Evolutionary conservation across 768 basidiomycete genomes (phyloP).

Genomic region (Ramaria sp.): DNA sequence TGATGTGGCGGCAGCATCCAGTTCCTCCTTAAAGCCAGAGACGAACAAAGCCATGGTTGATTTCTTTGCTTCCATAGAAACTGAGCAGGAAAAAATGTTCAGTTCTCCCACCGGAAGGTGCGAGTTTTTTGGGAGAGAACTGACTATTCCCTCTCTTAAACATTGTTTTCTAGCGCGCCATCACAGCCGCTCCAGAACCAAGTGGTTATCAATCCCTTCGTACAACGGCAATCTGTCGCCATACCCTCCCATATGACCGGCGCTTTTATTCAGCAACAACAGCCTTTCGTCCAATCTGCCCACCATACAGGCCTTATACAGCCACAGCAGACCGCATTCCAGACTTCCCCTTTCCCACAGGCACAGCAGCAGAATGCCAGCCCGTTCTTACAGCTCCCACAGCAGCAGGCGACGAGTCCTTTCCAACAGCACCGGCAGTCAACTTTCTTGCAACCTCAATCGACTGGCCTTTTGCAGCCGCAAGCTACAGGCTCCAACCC

Average conservation of each 20-base stretch:
- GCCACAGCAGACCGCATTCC: conserved; percentile 31
- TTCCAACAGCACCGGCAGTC: conserved; percentile 24
- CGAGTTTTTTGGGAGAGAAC: neutral
- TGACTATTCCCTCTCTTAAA: conserved; percentile 2
- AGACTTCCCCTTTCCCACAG: conserved; percentile 24
- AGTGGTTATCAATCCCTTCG: conserved; percentile 1
- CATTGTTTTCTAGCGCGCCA: neutral
- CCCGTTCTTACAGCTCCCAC: conserved; percentile 33
- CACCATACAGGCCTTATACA: conserved; percentile 41
- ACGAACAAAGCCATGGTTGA: conserved; percentile 51
- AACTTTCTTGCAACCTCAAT: conserved; percentile 44
- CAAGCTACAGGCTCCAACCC: conserved; percentile 54
- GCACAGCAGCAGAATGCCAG: conserved; percentile 23
- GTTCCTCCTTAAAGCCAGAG: conserved; percentile 23
- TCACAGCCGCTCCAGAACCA: neutral
- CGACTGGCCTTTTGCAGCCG: conserved; percentile 36
- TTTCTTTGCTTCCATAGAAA: conserved; percentile 86
- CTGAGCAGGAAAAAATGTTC: conserved; percentile 63
- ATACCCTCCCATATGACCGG: conserved; percentile 32
- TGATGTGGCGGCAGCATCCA: conserved; percentile 8
- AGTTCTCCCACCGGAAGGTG: conserved; percentile 54
- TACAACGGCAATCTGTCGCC: neutral
- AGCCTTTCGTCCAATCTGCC: conserved; percentile 16
- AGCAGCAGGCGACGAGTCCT: conserved; percentile 21
- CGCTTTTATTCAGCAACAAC: conserved; percentile 26